Evolutionary conservation across 148 eudicot genomes (phyloP), one percentile per base, ranked within the genome.

Genomic region (Bassia scoparia): DNA sequence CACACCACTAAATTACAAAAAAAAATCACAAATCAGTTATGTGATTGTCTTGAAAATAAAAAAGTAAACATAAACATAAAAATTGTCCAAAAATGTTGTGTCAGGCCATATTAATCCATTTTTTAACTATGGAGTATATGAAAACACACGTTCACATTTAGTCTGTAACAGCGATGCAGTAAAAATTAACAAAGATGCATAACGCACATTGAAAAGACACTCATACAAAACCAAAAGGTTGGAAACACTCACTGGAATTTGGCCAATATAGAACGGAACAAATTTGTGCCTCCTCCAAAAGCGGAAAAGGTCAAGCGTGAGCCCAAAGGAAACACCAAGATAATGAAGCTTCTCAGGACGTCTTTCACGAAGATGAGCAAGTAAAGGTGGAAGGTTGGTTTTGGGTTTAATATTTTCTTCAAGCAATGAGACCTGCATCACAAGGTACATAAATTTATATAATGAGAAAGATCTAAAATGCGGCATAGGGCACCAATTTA

Each of bases 271-370:
- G 79, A 95, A 95, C n/a, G 99, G 99, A 81, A 86, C 90, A 77
- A 95, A 95, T 71, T 89, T 87, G 71, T 86, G 97, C 69, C 77
- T 90, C 81, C 86, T 90, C 99, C 99, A 95, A 73, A 95, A 95
- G 50, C 92, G 89, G 77, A 95, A 89, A 21, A 95, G 92, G 73
- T 95, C 96, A 74, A 82, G 80, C 16, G 99, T 95, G 66, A 95
- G 99, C 76, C 99, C 99, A 84, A 89, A 95, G 21, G 99, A 95
- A 44, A 95, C 99, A 79, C 94, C 99, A 37, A 95, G 20, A 60
- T 92, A 95, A 77, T 92, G 96, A 52, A 95, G 89, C 83, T 84
- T 92, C 78, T 95, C 99, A 48, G 97, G 89, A n/a, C 83, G 83
- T 53, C 97, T 83, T 77, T 95, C 97, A 67, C 86, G 85, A 79